Evolutionary conservation across 2,329 filamentous ascomycete genomes (phyloP).

Genomic region (Epichloe uncinata): DNA sequence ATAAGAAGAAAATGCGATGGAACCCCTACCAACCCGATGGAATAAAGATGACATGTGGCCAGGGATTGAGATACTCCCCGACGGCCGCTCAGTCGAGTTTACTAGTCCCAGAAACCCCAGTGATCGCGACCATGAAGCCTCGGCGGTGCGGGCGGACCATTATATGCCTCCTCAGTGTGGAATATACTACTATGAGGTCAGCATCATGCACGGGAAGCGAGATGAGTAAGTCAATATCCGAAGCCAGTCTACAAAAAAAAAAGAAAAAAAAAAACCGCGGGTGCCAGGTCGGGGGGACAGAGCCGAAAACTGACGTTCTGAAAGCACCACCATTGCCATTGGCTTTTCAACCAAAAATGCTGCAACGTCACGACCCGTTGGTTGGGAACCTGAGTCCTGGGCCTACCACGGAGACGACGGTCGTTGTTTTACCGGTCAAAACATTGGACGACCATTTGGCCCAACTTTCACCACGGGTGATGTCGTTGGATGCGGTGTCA

Average conservation of each 20-base stretch:
- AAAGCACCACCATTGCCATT: slow-evolving; percentile 46
- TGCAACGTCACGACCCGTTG: slow-evolving; percentile 41
- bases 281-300: neutral
- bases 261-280: neutral
- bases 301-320: slow-evolving; percentile 3
- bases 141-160: slow-evolving; percentile 68
- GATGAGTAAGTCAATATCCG: slow-evolving; percentile 36
- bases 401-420: slow-evolving; percentile 59
- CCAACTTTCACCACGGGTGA: slow-evolving; percentile 42
- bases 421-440: slow-evolving; percentile 43
- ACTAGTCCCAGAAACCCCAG: slow-evolving; percentile 30
- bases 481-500: slow-evolving; percentile 51
- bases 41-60: slow-evolving; percentile 62
- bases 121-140: slow-evolving; percentile 59
- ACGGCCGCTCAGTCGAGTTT: slow-evolving; percentile 60
- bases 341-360: slow-evolving; percentile 46
- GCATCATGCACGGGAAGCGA: slow-evolving; percentile 34
- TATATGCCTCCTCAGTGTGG: slow-evolving; percentile 82
- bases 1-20: slow-evolving; percentile 45
- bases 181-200: slow-evolving; percentile 84
- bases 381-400: slow-evolving; percentile 57
- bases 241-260: neutral
- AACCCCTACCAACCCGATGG: slow-evolving; percentile 70
- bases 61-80: slow-evolving; percentile 59
- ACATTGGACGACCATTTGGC: slow-evolving; percentile 43